Evolutionary conservation across 2,329 filamentous ascomycete species (phyloP).

Genomic region (Phialophora macrospora): DNA sequence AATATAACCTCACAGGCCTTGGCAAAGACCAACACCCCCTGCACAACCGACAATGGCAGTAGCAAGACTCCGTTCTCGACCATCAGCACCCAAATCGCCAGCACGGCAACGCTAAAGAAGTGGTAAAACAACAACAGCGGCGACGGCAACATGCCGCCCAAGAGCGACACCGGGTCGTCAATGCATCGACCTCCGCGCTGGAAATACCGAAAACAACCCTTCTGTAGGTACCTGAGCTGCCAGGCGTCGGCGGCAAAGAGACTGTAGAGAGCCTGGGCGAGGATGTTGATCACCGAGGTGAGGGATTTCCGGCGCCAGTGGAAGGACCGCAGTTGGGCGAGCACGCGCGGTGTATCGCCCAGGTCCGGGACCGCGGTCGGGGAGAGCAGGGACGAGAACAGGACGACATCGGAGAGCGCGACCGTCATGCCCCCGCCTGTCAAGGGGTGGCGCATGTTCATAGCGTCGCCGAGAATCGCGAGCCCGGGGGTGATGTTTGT

Average conservation of each 20-base stretch:
- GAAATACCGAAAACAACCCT: conserved; percentile 94
- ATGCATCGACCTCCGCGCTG: conserved; percentile 71
- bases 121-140: conserved; percentile 83
- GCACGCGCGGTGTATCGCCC: conserved; percentile 68
- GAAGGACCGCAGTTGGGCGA: conserved; percentile 72
- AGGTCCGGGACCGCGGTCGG: conserved; percentile 72
- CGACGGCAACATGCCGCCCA: conserved; percentile 78
- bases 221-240: conserved; percentile 77
- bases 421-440: conserved; percentile 99
- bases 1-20: conserved; percentile 82
- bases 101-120: conserved; percentile 91
- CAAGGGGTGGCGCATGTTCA: conserved; percentile 99
- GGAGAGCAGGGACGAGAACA: conserved; percentile 74
- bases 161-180: conserved; percentile 77
- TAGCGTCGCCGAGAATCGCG: conserved; percentile 85
- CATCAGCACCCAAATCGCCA: conserved; percentile 76
- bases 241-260: conserved; percentile 82
- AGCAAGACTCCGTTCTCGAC: conserved; percentile 58
- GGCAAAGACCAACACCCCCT: conserved; percentile 73
- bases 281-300: conserved; percentile 90
- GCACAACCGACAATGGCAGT: conserved; percentile 67
- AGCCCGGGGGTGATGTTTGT: conserved; percentile 74
- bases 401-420: conserved; percentile 86
- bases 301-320: conserved; percentile 86
- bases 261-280: conserved; percentile 90